phyloP scores from a whole-genome alignment of 192 early-diverging fungal species.

The Backusella westeae region DNA sequence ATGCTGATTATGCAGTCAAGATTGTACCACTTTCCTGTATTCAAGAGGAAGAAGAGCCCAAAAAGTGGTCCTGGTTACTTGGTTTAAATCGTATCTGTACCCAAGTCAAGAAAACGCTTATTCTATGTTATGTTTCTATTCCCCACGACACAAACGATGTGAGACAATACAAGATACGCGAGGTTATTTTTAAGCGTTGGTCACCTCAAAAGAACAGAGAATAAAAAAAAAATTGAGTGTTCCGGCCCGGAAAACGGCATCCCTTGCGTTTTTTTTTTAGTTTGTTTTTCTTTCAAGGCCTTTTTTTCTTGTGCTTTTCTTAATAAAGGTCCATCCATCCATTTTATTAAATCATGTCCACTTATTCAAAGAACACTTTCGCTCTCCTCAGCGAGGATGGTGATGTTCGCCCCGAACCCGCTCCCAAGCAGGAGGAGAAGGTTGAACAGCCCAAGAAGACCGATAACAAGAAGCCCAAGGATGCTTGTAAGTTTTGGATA shows the following conservation, averaged over 20 bases:
- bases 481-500: constrained; percentile 4
- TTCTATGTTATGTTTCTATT: constrained; percentile 26
- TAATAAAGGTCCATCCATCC: constrained; percentile 8
- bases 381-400: constrained; percentile 64
- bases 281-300: background rate
- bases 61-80: constrained; percentile 51
- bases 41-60: background rate
- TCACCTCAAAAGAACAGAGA: constrained; percentile 28
- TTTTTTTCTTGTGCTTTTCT: background rate
- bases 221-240: background rate
- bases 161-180: constrained; percentile 1
- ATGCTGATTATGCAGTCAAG: constrained; percentile 43
- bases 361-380: constrained; percentile 60
- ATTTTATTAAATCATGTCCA: constrained; percentile 4
- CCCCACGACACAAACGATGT: background rate
- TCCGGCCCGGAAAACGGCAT: background rate
- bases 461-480: constrained; percentile 20
- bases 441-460: constrained; percentile 25
- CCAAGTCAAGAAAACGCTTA: constrained; percentile 55
- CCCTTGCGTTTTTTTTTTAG: background rate
- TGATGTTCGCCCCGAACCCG: constrained; percentile 42
- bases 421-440: constrained; percentile 42
- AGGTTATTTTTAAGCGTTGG: constrained; percentile 32
- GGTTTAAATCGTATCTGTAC: constrained; percentile 51
- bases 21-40: constrained; percentile 6